These are phyloP conservation scores for Apophysomyces ossiformis DNA, from an alignment of 371 early-diverging fungal genomes.

Conservation along the genomic window DNA sequence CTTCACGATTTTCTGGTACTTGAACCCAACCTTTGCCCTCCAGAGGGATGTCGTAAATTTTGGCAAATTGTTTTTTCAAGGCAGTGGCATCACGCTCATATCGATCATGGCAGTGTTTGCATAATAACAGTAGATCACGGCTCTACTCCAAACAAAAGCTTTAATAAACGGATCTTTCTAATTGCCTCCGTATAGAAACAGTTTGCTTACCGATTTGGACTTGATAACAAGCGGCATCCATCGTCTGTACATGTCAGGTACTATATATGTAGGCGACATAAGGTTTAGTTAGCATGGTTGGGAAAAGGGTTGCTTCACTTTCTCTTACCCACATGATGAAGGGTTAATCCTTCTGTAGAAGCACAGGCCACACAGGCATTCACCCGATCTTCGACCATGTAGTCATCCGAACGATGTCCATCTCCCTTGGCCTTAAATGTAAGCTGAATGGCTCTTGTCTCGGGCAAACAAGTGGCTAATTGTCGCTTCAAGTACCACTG, in stretches of 20 bases:
- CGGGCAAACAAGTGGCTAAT: constrained; percentile 37
- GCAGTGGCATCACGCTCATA: constrained; percentile 54
- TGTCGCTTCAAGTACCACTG: constrained; percentile 58
- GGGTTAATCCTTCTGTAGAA: constrained; percentile 31
- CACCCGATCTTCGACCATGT: constrained; percentile 60
- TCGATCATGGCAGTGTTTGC: constrained; percentile 54
- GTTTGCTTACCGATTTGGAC: constrained; percentile 54
- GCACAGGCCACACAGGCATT: constrained; percentile 61
- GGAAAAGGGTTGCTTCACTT: not conserved
- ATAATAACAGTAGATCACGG: constrained; percentile 56
- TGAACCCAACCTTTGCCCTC: constrained; percentile 61
- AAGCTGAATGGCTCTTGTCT: constrained; percentile 49
- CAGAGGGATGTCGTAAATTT: constrained; percentile 49
- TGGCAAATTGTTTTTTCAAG: constrained; percentile 45
- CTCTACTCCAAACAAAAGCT: constrained; percentile 27
- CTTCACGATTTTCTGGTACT: constrained; percentile 42
- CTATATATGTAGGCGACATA: constrained; percentile 15
- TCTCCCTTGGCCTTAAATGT: constrained; percentile 60
- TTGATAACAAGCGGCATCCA: constrained; percentile 58
- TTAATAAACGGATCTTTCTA: too few relatives aligned
- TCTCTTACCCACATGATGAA: constrained; percentile 58
- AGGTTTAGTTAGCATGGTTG: not conserved
- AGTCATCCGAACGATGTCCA: constrained; percentile 55
- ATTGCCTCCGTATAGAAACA: not conserved
- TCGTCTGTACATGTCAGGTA: constrained; percentile 65